phyloP scores from a whole-genome alignment of 352 stramenopile species.

The Globisporangium carolinianum region DNA sequence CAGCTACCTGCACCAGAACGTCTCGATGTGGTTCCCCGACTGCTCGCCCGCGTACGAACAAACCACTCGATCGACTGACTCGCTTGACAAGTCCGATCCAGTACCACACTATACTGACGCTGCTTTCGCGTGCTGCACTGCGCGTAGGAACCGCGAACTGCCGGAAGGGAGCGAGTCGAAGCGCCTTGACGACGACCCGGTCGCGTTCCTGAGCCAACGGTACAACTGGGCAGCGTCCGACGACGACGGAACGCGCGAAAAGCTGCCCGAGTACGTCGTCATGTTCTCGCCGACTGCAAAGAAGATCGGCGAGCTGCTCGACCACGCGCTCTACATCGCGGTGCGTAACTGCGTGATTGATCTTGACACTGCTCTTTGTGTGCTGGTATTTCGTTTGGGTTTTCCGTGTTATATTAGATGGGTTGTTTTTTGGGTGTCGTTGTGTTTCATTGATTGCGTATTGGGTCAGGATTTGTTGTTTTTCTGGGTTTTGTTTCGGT shows the following conservation, averaged over 20 bases:
- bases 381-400: background rate
- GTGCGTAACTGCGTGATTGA: conserved; percentile 14
- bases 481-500: too few species aligned
- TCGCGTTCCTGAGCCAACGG: conserved; percentile 39
- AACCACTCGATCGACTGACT: too few species aligned
- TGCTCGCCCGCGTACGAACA: conserved; percentile 62
- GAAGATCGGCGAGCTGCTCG: conserved; percentile 43
- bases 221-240: conserved; percentile 34
- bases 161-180: conserved; percentile 59
- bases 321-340: conserved; percentile 36
- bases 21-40: conserved; percentile 83
- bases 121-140: background rate
- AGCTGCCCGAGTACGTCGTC: conserved; percentile 59
- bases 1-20: conserved; percentile 78
- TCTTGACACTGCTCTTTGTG: background rate
- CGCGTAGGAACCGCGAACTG: conserved; percentile 45
- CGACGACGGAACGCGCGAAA: conserved; percentile 8
- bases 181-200: conserved; percentile 48
- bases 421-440: background rate
- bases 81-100: too few species aligned
- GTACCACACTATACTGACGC: background rate
- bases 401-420: too few species aligned
- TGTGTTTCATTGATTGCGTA: background rate
- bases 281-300: conserved; percentile 48
- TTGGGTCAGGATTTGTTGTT: too few species aligned